Percentiles rank a stretch among this genome's conserved stretches.
Conservation (phyloP, 2,329 filamentous ascomycete genomes). For the Cladophialophora chaetospira region DNA sequence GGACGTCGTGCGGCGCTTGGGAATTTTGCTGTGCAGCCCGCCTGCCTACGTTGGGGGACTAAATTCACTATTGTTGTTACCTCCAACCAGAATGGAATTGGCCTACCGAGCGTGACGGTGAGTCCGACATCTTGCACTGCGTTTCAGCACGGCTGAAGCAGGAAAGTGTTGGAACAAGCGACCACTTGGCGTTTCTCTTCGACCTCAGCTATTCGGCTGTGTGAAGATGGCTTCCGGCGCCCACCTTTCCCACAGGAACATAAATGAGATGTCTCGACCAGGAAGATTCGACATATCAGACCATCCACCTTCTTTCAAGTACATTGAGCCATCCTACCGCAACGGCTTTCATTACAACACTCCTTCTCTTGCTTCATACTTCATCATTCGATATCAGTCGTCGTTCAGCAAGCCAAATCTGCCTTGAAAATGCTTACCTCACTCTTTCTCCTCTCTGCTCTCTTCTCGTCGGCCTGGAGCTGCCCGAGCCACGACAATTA, state of each 20-base stretch:
- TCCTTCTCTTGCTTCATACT: neutral
- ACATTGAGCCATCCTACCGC: no score
- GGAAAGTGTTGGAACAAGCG: slow-evolving; percentile 1
- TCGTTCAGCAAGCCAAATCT: neutral
- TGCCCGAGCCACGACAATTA: slow-evolving; percentile 26
- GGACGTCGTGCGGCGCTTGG: no score
- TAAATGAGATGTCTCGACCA: slow-evolving; percentile 3
- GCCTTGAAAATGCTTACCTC: slow-evolving; percentile 12
- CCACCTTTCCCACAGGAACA: neutral
- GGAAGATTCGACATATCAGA: neutral
- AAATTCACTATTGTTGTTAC: slow-evolving; percentile 1
- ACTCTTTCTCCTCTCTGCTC: slow-evolving; percentile 15
- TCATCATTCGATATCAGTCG: neutral
- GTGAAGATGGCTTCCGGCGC: neutral
- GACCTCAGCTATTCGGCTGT: slow-evolving; percentile 4
- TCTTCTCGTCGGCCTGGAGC: slow-evolving; percentile 27
- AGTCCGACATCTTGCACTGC: slow-evolving; percentile 1
- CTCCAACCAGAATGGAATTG: neutral
- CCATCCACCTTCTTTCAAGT: neutral
- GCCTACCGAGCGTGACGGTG: neutral
- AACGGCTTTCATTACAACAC: neutral
- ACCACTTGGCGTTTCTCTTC: slow-evolving; percentile 10
- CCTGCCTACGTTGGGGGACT: neutral
- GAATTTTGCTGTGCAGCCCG: neutral
- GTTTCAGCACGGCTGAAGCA: slow-evolving; percentile 9